phyloP scores from a whole-genome alignment of 2,329 filamentous ascomycete genomes.

The Botryotinia globosa region DNA sequence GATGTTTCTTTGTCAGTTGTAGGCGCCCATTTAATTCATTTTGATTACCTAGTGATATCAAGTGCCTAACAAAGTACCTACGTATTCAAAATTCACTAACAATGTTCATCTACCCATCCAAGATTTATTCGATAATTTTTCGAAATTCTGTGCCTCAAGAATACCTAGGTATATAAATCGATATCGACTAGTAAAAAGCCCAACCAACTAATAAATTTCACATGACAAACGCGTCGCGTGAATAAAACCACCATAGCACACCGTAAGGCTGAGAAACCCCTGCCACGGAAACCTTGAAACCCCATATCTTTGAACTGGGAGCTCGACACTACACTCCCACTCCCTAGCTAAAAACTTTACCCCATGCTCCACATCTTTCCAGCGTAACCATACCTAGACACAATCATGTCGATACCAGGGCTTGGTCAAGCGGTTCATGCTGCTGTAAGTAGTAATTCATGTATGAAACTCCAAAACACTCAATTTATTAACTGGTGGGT shows the following conservation, averaged over 20 bases:
- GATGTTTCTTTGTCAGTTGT: neutral
- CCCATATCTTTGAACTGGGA: constrained; percentile 19
- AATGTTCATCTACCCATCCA: too few relatives aligned
- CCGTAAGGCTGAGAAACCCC: constrained; percentile 17
- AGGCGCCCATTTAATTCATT: neutral
- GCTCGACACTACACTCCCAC: constrained; percentile 1
- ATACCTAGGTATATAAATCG: neutral
- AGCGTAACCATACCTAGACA: neutral
- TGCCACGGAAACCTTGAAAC: neutral
- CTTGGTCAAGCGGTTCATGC: constrained; percentile 62
- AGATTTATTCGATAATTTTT: neutral
- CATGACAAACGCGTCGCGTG: neutral
- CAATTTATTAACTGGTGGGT: constrained; percentile 27
- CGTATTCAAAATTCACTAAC: neutral
- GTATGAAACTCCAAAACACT: neutral
- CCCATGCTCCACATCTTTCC: constrained; percentile 15
- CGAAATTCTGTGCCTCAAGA: neutral
- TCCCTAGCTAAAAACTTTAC: constrained; percentile 19
- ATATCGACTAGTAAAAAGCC: neutral
- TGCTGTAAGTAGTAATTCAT: constrained; percentile 46
- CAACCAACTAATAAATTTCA: neutral
- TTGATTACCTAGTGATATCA: neutral
- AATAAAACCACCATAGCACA: neutral
- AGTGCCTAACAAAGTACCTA: neutral
- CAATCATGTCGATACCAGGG: constrained; percentile 68